A percentile compares a stretch with the other conserved stretches of the same genome.
Conservation (phyloP, 2,329 filamentous ascomycete genomes). For the Samsoniella hepiali region DNA sequence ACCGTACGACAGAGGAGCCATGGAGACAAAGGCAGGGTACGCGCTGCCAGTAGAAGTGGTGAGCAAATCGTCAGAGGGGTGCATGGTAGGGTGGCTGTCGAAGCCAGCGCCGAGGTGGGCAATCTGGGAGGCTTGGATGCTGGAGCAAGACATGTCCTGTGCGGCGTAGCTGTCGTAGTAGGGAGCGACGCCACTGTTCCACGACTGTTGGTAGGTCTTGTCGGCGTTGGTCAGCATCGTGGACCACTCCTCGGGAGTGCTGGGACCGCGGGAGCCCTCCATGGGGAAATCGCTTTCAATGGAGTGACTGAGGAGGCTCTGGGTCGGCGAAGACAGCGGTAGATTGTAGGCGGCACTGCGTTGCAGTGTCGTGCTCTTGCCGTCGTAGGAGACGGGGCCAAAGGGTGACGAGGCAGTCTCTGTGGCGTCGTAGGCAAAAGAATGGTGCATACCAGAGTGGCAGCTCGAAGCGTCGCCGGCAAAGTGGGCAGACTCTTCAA, state of each 20-base stretch:
- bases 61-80: constrained; percentile 9
- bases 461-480: constrained; percentile 47
- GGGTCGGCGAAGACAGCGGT: constrained; percentile 35
- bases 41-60: constrained; percentile 7
- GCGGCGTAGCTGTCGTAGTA: constrained; percentile 17
- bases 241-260: constrained; percentile 37
- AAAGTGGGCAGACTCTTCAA: constrained; percentile 36
- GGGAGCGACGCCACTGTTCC: constrained; percentile 15
- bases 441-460: constrained; percentile 27
- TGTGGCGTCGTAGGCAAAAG: constrained; percentile 21
- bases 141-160: constrained; percentile 15
- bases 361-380: constrained; percentile 24
- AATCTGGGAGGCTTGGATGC: constrained; percentile 12
- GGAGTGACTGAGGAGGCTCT: constrained; percentile 37
- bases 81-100: constrained; percentile 10
- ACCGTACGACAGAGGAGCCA: constrained; percentile 11
- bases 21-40: constrained; percentile 16
- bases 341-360: constrained; percentile 39
- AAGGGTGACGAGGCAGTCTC: constrained; percentile 13
- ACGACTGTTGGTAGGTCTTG: constrained; percentile 12
- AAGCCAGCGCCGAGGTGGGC: constrained; percentile 15
- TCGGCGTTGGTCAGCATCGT: constrained; percentile 29
- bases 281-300: constrained; percentile 39
- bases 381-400: constrained; percentile 5
- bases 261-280: constrained; percentile 30